Evolutionary conservation across 768 basidiomycete genomes (phyloP).

Genomic region (Naematelia aurantialba): DNA sequence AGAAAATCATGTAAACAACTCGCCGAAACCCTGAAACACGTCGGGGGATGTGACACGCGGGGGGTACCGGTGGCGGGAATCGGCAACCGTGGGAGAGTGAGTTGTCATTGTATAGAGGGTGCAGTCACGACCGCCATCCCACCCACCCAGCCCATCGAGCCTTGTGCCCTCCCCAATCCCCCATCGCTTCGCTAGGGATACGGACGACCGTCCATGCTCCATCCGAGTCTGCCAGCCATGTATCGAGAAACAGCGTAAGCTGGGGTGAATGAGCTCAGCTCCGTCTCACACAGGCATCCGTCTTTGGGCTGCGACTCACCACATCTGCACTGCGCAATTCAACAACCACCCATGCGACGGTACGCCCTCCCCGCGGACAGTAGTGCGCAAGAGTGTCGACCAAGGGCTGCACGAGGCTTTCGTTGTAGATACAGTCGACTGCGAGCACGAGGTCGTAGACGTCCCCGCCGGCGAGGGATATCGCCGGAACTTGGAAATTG

Average conservation of each 20-base stretch:
- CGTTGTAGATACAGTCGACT: conserved; percentile 50
- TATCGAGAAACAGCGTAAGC: conserved; percentile 38
- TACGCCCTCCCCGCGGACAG: conserved; percentile 21
- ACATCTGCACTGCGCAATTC: conserved; percentile 47
- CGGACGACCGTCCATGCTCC: conserved; percentile 38
- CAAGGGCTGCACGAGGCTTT: conserved; percentile 42
- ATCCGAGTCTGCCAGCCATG: conserved; percentile 30
- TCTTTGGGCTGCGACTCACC: conserved; percentile 22
- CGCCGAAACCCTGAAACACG: not conserved
- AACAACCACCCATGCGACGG: conserved; percentile 43
- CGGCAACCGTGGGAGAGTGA: not conserved
- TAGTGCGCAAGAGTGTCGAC: conserved; percentile 40
- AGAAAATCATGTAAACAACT: not conserved
- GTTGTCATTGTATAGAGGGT: not conserved
- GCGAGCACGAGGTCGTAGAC: conserved; percentile 35
- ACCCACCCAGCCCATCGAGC: conserved; percentile 44
- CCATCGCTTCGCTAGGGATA: conserved; percentile 28
- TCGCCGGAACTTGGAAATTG: not conserved
- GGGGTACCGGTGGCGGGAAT: not conserved
- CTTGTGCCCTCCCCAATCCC: conserved; percentile 23
- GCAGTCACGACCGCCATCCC: conserved; percentile 26
- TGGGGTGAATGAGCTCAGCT: conserved; percentile 11
- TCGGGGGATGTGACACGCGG: not conserved
- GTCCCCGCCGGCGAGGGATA: not conserved
- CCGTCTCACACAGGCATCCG: not conserved